Percentiles rank a stretch among this genome's conserved stretches.
phyloP scores from a whole-genome alignment of 1,284 basidiomycete species.

The Abortiporus biennis region DNA sequence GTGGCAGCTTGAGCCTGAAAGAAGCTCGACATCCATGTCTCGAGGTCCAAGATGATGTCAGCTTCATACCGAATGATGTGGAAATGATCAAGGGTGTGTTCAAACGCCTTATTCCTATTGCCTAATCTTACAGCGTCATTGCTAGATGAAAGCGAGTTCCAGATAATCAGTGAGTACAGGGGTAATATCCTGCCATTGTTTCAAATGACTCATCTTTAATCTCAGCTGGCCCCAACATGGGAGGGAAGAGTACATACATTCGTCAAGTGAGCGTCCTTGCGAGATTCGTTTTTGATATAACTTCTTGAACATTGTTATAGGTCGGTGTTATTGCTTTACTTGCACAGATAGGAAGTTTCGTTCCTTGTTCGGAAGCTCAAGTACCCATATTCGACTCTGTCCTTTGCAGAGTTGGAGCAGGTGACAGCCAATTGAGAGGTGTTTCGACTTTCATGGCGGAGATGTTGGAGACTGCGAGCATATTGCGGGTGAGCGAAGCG shows the following conservation, averaged over 20 bases:
- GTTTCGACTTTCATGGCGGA: slow-evolving; percentile 99
- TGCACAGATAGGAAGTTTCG: slow-evolving; percentile 94
- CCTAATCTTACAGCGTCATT: slow-evolving; percentile 2
- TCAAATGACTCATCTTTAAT: slow-evolving; percentile 1
- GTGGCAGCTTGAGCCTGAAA: slow-evolving; percentile 70
- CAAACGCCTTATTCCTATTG: slow-evolving; percentile 14
- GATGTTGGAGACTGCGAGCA: slow-evolving; percentile 97
- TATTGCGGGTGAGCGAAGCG: slow-evolving; percentile 64
- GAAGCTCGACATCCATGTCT: slow-evolving; percentile 94
- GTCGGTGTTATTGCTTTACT: slow-evolving; percentile 92
- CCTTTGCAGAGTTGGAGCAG: slow-evolving; percentile 93
- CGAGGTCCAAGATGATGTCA: slow-evolving; percentile 93
- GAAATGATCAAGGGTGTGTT: slow-evolving; percentile 75
- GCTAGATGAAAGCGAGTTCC: slow-evolving; percentile 73
- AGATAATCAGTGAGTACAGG: slow-evolving; percentile 67
- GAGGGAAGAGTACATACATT: slow-evolving; percentile 92
- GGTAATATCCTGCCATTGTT: neutral
- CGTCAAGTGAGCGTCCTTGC: slow-evolving; percentile 46
- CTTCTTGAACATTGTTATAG: slow-evolving; percentile 28
- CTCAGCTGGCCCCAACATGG: slow-evolving; percentile 97
- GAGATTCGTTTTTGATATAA: slow-evolving; percentile 8
- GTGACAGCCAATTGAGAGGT: slow-evolving; percentile 96
- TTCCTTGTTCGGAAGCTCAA: slow-evolving; percentile 82
- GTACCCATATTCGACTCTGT: slow-evolving; percentile 97
- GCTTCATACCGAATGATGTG: slow-evolving; percentile 94